Evolutionary conservation across 169 alveolate genomes (phyloP).

Genomic region (Plasmodium gaboni): DNA sequence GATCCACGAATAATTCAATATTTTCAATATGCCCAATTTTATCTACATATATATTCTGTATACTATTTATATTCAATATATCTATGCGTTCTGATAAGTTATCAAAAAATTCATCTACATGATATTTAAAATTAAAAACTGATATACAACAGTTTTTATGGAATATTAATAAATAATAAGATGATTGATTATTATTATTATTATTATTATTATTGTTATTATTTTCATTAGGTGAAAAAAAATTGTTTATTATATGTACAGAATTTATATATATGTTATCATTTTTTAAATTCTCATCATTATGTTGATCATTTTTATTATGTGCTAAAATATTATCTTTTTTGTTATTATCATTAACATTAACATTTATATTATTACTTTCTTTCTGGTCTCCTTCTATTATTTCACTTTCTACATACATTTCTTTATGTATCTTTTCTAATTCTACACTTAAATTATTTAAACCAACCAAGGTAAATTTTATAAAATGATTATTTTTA

Average conservation of each 20-base stretch:
- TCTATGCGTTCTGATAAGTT: slow-evolving; percentile 27
- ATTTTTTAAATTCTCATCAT: neutral
- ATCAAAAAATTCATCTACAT: neutral
- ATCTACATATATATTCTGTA: slow-evolving; percentile 45
- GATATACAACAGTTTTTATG: slow-evolving; percentile 66
- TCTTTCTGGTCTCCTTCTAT: neutral
- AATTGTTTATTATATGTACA: slow-evolving; percentile 34
- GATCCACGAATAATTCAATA: slow-evolving; percentile 54
- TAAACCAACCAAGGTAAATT: slow-evolving; percentile 41
- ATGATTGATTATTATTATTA: neutral
- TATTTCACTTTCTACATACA: slow-evolving; percentile 2
- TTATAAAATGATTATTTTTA: neutral
- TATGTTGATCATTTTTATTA: neutral
- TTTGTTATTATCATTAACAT: neutral
- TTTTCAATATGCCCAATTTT: slow-evolving; percentile 27
- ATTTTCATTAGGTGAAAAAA: slow-evolving; percentile 11
- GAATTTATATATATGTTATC: slow-evolving; percentile 33
- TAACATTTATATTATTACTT: too few relatives aligned
- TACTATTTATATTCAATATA: slow-evolving; percentile 17
- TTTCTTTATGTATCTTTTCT: neutral
- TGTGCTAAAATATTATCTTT: neutral
- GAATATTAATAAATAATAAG: slow-evolving; percentile 38
- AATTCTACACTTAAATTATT: slow-evolving; percentile 19
- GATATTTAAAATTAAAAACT: slow-evolving; percentile 40
- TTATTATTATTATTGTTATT: neutral